Base-by-base conservation (phyloP, 2,329 filamentous ascomycete species). In the Hypoxylon sp. region DNA sequence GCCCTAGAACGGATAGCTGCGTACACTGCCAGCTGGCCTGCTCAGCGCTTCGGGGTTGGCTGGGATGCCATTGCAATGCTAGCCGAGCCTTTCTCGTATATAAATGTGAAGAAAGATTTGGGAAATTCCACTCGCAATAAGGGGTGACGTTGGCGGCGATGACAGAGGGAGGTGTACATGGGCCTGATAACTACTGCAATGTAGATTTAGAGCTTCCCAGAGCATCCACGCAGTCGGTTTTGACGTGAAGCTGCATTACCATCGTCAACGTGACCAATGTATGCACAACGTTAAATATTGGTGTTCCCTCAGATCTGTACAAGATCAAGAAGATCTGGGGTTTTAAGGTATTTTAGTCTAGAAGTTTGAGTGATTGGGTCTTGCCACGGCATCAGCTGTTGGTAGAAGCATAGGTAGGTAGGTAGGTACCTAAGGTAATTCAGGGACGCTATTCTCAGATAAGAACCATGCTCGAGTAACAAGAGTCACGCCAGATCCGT, bases 1-100 rank as follows among this genome's bases (percentile, higher is more conserved):
- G 74, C 69, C 64, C 58, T 54, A 53, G 41, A 64, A 62, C 73
- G 73, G 74, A 59, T 75, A 71, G 65, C 71, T 75, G 72, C 74
- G 56, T 70, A 63, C 61, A 61, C 53, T 60, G 67, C 61, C 59
- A 61, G 68, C 58, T 64, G 70, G 56, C 37, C 53, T 62, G 66
- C 59, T 56, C 30, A 69, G 48, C 13, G 54, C 58, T 47, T 56
- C 30, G 68, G 50, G 15, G 51, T 56, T 48, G 59, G 51, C 48
- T 52, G 43, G 39, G 34, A 51, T 41, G 39, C 53, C 13, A 56
- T 59, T 48, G 37, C 59, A 46, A 56, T 55, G 47, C 53, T 56
- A 17, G 41, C 52, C 47, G 59, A 62, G 24, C 17, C 30, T 15
- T 41, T 32, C 32, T 41, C 32, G 32, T 43, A 32, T 47, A 50